Base-by-base conservation (phyloP, 164 flowering plant species). In the Magnolia kwangsiensis region DNA sequence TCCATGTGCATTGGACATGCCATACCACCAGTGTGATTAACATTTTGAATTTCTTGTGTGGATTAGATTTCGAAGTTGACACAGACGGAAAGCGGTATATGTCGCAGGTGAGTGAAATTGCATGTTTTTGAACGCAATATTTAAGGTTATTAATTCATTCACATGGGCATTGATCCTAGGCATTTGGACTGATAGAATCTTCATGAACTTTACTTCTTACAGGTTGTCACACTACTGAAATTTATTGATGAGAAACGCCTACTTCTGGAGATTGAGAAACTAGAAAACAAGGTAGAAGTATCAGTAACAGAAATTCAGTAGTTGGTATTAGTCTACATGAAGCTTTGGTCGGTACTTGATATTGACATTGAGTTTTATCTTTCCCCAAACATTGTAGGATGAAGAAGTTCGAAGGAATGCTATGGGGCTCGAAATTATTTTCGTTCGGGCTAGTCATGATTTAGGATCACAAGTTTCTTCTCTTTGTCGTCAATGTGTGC, bases 221-320 rank as follows among this genome's bases (percentile, higher is more conserved):
- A 88, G 89, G 90, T 86, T 3, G 72, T 80, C n/a, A 67, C 74
- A 14, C 80, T 81, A 73, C 86, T 87, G 67, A 80, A 86, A 0
- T 87, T 85, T 69, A 87, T 88, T 37, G 83, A 82, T 0, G 88
- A 83, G 74, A 66, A 75, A 18, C 83, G 75, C 6, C 86, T 86
- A 24, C 75, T 83, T 8, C 1, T 70, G 2, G 86, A 81, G 24
- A 85, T 86, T 0, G 77, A 19, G 24, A 74, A 78, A 51, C 10
- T 79, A 1, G 84, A 83, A 72, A 72, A 75, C 50, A 77, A 83
- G 3, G 67, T 87, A 2, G 21, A 67, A 80, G 90, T 85, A 82
- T 37, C 21, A 70, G 9, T 4, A 72, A 19, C 11, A 3, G 11
- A 21, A 31, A 10, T 21, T 7, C 50, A 18, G 21, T 10, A 19